A percentile compares a stretch with the other conserved stretches of the same genome.
Conservation (phyloP, 306 rosid species). For the Begonia peltatifolia region DNA sequence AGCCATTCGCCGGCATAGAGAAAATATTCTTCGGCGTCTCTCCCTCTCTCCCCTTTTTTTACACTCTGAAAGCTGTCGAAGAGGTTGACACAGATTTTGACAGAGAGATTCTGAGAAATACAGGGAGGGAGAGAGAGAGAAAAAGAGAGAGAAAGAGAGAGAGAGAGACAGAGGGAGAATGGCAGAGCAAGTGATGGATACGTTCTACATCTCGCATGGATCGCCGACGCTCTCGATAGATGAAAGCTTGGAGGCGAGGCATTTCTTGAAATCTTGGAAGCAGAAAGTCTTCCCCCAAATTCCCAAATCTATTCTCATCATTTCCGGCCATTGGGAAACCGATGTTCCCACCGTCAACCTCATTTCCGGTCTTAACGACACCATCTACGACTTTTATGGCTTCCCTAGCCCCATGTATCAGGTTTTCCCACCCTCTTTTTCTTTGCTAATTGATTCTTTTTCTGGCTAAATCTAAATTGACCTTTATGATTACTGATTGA, state of each 20-base stretch:
- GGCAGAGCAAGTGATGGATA: slow-evolving; percentile 6
- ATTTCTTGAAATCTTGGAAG: slow-evolving; percentile 47
- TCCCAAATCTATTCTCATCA: slow-evolving; percentile 43
- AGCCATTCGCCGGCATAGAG: too few relatives aligned
- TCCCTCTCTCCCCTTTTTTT: too few relatives aligned
- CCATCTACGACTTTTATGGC: slow-evolving; percentile 70
- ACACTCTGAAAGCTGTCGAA: too few relatives aligned
- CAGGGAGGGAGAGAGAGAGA: too few relatives aligned
- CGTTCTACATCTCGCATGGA: slow-evolving; percentile 62
- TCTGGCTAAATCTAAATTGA: too few relatives aligned
- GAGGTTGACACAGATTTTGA: too few relatives aligned
- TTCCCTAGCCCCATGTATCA: slow-evolving; percentile 59
- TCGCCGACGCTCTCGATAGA: slow-evolving; percentile 54
- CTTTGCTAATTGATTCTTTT: too few relatives aligned
- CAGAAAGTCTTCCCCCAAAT: slow-evolving; percentile 7
- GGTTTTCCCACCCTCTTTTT: slow-evolving; percentile 16
- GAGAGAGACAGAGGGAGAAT: too few relatives aligned
- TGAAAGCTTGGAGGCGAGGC: slow-evolving; percentile 30
- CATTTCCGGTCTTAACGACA: slow-evolving; percentile 22
- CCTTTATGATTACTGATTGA: too few relatives aligned
- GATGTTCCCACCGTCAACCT: slow-evolving; percentile 29
- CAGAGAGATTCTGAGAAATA: too few relatives aligned
- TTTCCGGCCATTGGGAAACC: slow-evolving; percentile 76
- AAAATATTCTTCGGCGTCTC: too few relatives aligned
- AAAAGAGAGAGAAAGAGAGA: too few relatives aligned